Base-by-base conservation (phyloP, 352 stramenopile genomes). In the Pythium guiyangense region DNA sequence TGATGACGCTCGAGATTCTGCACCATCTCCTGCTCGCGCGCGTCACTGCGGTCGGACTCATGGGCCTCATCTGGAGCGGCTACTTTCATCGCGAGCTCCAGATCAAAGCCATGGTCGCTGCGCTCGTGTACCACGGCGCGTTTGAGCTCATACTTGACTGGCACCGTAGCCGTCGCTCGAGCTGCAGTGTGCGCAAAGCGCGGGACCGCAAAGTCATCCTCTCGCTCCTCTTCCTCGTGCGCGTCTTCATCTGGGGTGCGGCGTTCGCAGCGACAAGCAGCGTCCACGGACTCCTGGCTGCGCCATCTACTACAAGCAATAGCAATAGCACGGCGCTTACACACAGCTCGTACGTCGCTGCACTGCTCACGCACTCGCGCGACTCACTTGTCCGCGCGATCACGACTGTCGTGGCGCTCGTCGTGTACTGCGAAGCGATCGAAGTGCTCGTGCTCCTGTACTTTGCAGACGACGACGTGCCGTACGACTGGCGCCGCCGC, bases 1-100 rank as follows among this genome's bases (percentile, higher is more conserved):
- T 86, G 26, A 60, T 88, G 26, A 83, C 77, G 53, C 77, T 90
- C 26, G 79, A 90, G 69, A 82, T 90, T 57, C 68, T 86, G 51
- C 75, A 74, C 37, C 68, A 57, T 0, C 64, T 80, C 49, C 56
- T 82, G 42, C 48, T 80, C 1, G 75, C 77, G 31, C 74, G 79
- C 29, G 47, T 69, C 17, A 53, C 83, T 1, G 63, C 77, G 2
- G 70, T 70, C 9, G 29, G 61, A 9, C 57, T 72, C 17, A 70
- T 90, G 66, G 31, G 71, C 5, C 34, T 70, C 10, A 47, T 74
- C 20, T 90, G 77, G 77, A 45, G 39, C 10, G 20, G 49, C 6
- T 50, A 82, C 17, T 52, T 85, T 51, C 27, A 63, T 15, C 46
- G 62, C 12, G 54, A 74, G 12, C 42, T 73, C 29, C 77, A 86